Conservation (phyloP, 2,329 filamentous ascomycete species). For the Chaetomium sp. region DNA sequence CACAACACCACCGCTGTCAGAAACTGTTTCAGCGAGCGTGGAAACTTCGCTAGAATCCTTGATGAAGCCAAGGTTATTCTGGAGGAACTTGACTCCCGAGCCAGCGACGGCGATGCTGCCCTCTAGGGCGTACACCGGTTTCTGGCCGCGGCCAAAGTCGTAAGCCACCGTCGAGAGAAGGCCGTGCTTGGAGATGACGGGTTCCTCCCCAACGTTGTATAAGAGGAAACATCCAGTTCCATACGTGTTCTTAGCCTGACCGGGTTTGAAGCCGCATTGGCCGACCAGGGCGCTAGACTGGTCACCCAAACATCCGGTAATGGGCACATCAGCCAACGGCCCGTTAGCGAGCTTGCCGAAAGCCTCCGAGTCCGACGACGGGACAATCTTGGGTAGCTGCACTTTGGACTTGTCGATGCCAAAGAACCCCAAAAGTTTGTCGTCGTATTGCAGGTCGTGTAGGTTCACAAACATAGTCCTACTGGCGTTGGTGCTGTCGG, state of each 20-base stretch:
- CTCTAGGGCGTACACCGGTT: constrained; percentile 73
- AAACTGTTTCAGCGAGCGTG: constrained; percentile 44
- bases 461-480: constrained; percentile 95
- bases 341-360: constrained; percentile 65
- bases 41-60: constrained; percentile 44
- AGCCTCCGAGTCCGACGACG: constrained; percentile 66
- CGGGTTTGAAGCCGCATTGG: constrained; percentile 75
- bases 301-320: constrained; percentile 81
- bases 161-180: constrained; percentile 83
- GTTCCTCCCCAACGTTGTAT: constrained; percentile 80
- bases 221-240: constrained; percentile 85
- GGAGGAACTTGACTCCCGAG: constrained; percentile 68
- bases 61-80: constrained; percentile 58
- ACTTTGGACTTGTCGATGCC: constrained; percentile 62
- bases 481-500: constrained; percentile 81
- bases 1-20: constrained; percentile 75
- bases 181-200: constrained; percentile 77
- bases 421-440: constrained; percentile 72
- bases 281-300: constrained; percentile 82
- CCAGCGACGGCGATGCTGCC: constrained; percentile 79
- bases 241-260: constrained; percentile 85
- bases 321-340: constrained; percentile 60
- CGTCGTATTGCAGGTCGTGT: constrained; percentile 71
- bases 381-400: constrained; percentile 73
- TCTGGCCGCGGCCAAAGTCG: constrained; percentile 57